A percentile compares a stretch with the other conserved stretches of the same genome.
Conservation (phyloP, 441 rosid species). For the Populus hybrid region DNA sequence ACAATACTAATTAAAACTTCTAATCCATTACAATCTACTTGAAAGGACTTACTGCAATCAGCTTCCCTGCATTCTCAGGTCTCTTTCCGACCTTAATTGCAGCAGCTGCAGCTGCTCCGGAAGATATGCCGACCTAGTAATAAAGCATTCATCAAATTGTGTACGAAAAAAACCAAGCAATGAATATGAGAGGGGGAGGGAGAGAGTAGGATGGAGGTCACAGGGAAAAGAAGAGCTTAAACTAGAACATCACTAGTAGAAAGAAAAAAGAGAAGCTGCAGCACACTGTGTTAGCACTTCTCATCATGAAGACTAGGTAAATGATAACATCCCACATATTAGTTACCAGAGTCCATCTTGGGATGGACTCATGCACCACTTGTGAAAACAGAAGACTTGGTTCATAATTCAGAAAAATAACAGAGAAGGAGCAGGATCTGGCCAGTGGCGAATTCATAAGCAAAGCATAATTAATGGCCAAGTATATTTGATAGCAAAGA, state of each 20-base stretch:
- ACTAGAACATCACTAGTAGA: not conserved
- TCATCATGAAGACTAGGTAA: not conserved
- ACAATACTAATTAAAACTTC: not conserved
- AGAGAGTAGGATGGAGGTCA: not conserved
- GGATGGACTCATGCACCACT: not conserved
- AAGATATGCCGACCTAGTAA: constrained; percentile 88
- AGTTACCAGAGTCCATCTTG: not conserved
- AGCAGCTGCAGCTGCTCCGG: constrained; percentile 93
- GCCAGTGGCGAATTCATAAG: not conserved
- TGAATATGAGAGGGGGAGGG: not conserved
- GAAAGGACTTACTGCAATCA: constrained; percentile 63
- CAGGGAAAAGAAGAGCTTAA: not conserved
- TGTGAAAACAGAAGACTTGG: not conserved
- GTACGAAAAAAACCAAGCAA: not conserved
- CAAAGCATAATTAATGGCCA: not conserved
- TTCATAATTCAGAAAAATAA: not conserved
- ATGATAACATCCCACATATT: not conserved
- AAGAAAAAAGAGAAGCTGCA: not conserved
- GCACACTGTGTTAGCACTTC: too few species aligned
- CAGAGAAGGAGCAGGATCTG: not conserved
- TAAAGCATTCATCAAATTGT: constrained; percentile 8
- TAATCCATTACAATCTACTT: constrained; percentile 5
- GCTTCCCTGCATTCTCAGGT: constrained; percentile 84
- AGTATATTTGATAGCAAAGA: not conserved
- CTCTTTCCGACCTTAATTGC: constrained; percentile 82